Evolutionary conservation across 305 asterid species (phyloP).

Genomic region (Rubia balearica): DNA sequence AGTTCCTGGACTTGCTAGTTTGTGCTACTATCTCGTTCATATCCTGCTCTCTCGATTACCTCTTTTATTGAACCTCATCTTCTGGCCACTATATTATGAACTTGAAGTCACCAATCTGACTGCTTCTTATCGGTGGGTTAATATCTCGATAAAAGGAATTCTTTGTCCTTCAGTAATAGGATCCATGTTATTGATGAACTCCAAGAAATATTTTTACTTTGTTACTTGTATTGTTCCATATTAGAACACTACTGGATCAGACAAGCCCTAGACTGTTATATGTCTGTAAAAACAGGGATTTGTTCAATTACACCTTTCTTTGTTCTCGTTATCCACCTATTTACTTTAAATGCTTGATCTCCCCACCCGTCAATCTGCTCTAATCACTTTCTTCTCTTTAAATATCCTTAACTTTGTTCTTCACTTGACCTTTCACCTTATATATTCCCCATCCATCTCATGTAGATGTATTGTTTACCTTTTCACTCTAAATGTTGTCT

Average conservation of each 20-base stretch:
- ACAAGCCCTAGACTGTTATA: neutral
- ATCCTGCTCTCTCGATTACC: neutral
- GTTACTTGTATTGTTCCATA: neutral
- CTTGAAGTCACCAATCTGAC: neutral
- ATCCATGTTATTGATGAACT: neutral
- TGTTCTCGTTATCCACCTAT: neutral
- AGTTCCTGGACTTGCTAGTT: neutral
- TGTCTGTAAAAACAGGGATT: neutral
- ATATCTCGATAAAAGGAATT: neutral
- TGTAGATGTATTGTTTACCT: neutral
- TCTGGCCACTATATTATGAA: neutral
- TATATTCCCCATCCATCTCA: neutral
- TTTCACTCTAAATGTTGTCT: neutral
- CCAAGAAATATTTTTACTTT: neutral
- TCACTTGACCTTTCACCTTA: neutral
- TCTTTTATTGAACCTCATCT: neutral
- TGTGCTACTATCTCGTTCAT: neutral
- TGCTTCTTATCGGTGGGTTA: neutral
- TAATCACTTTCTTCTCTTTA: constrained; percentile 2
- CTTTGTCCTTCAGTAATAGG: neutral
- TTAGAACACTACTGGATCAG: neutral
- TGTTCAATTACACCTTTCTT: neutral
- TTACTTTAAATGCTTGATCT: neutral
- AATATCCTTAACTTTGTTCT: neutral
- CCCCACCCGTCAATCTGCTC: neutral